phyloP scores from a whole-genome alignment of 148 eudicot species.

The Euryodendron excelsum region DNA sequence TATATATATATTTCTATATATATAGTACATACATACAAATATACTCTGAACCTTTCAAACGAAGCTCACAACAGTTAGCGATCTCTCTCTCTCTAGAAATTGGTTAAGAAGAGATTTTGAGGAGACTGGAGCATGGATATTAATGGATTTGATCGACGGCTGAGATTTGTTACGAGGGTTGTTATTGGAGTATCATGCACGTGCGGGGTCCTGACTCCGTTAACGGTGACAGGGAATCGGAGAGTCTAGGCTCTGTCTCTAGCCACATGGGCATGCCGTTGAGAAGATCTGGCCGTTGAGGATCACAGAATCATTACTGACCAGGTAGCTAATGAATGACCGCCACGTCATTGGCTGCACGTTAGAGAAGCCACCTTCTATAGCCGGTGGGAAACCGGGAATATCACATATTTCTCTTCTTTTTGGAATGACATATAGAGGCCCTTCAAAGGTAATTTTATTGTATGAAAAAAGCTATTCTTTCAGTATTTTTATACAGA shows the following conservation, averaged over 20 bases:
- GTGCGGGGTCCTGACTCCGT: constrained; percentile 37
- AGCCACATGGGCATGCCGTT: constrained; percentile 37
- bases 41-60: constrained; percentile 3
- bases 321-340: background rate
- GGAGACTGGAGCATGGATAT: constrained; percentile 15
- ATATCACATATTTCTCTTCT: too few relatives aligned
- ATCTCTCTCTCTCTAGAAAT: constrained; percentile 5
- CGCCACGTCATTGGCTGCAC: constrained; percentile 17
- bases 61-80: too few relatives aligned
- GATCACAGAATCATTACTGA: background rate
- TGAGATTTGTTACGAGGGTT: constrained; percentile 24
- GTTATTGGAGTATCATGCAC: background rate
- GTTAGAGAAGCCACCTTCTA: constrained; percentile 9
- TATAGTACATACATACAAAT: background rate
- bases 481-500: too few relatives aligned
- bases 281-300: constrained; percentile 7
- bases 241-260: background rate
- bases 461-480: too few relatives aligned
- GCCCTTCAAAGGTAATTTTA: too few relatives aligned
- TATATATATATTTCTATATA: background rate
- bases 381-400: too few relatives aligned
- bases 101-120: background rate
- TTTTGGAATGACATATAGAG: too few relatives aligned
- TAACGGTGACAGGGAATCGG: constrained; percentile 24
- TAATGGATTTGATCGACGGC: constrained; percentile 29